These are phyloP conservation scores for Nitzschia inconspicua DNA, from an alignment of 108 stramenopile species.

Conservation along the genomic window DNA sequence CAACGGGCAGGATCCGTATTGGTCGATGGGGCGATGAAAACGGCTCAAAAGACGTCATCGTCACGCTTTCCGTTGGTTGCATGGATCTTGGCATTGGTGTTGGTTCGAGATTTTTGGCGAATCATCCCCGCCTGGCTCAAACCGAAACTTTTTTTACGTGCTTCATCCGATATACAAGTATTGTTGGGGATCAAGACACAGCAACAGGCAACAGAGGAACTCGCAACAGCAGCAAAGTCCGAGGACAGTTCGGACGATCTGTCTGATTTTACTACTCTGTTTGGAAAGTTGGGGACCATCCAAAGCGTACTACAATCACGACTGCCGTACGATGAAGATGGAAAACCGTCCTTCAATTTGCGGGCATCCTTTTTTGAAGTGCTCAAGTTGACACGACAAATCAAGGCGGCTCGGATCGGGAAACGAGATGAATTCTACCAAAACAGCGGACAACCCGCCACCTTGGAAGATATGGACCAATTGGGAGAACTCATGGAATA, in stretches of 20 bases:
- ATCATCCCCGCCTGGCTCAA: conserved; percentile 36
- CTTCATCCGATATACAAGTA: background rate
- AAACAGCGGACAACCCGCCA: conserved; percentile 4
- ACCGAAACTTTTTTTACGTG: conserved; percentile 7
- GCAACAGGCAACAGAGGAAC: background rate
- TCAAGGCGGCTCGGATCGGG: conserved; percentile 11
- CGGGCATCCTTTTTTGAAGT: conserved; percentile 26
- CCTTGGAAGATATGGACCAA: conserved; percentile 6
- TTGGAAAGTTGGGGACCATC: background rate
- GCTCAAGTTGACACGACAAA: conserved; percentile 22
- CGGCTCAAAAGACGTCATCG: background rate
- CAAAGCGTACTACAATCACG: conserved; percentile 5
- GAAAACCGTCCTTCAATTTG: background rate
- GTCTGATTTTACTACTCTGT: conserved; percentile 5
- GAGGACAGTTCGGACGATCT: conserved; percentile 11
- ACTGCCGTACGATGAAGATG: conserved; percentile 5
- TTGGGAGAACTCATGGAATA: conserved; percentile 41
- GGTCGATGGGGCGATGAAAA: background rate
- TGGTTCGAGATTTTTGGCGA: conserved; percentile 40
- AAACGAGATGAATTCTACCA: conserved; percentile 24
- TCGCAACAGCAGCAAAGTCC: conserved; percentile 4
- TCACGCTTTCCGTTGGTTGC: no score
- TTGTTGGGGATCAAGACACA: background rate
- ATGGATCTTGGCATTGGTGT: conserved; percentile 2
- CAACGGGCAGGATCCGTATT: background rate